phyloP scores from a whole-genome alignment of 345 rosid species.

The Moringa oleifera region DNA sequence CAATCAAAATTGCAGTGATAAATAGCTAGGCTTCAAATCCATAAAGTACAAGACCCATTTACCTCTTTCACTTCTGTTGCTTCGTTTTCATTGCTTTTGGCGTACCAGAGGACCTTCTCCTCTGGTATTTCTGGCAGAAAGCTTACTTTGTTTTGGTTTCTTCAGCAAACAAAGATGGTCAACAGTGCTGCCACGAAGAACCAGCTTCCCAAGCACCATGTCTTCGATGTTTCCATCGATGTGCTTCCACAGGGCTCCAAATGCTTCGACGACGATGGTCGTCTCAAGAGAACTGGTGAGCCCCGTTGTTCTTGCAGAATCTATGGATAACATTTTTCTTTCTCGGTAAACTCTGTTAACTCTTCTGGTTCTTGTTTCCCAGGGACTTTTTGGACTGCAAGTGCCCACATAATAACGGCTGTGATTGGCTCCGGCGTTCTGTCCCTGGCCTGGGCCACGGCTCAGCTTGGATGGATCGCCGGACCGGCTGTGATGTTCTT shows the following conservation, averaged over 20 bases:
- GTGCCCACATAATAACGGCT: slow-evolving; percentile 69
- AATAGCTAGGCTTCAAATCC: not conserved
- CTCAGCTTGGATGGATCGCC: slow-evolving; percentile 80
- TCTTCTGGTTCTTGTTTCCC: not conserved
- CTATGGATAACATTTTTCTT: not conserved
- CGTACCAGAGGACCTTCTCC: no score
- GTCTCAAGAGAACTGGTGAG: slow-evolving; percentile 64
- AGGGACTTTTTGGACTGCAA: slow-evolving; percentile 74
- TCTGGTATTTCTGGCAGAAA: not conserved
- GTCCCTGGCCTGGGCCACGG: slow-evolving; percentile 72
- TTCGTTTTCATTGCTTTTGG: no score
- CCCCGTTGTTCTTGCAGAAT: no score
- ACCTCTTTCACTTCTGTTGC: no score
- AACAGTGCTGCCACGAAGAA: slow-evolving; percentile 11
- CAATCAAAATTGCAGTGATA: not conserved
- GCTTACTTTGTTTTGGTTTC: slow-evolving; percentile 5
- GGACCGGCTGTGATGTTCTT: slow-evolving; percentile 59
- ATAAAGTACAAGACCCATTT: not conserved
- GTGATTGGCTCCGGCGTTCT: slow-evolving; percentile 80
- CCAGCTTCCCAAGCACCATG: slow-evolving; percentile 24
- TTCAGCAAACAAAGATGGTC: slow-evolving; percentile 22
- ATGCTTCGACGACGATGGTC: slow-evolving; percentile 76
- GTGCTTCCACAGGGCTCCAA: slow-evolving; percentile 38
- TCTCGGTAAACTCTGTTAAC: not conserved
- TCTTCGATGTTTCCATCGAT: slow-evolving; percentile 33